A percentile compares a stretch with the other conserved stretches of the same genome.
These are phyloP conservation scores for Hamiltosporidium tvaerminnensis DNA, from an alignment of 371 early-diverging fungal species.

Conservation along the genomic window DNA sequence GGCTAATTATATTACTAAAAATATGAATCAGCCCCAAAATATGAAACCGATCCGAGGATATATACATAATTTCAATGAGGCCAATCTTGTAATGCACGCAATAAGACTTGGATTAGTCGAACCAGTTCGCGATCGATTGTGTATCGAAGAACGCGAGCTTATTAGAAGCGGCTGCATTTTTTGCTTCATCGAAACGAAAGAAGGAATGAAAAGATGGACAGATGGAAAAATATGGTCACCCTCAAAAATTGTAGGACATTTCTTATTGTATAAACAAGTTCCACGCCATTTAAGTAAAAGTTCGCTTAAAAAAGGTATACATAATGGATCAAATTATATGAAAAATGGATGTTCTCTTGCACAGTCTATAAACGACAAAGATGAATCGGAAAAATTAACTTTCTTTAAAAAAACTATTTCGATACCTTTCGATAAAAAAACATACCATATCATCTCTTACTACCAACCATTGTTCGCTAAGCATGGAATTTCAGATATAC, in stretches of 20 bases:
- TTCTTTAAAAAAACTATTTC: slow-evolving; percentile 48
- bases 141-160: slow-evolving; percentile 27
- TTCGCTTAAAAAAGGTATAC: slow-evolving; percentile 27
- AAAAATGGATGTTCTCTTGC: slow-evolving; percentile 3
- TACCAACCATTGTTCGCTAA: slow-evolving; percentile 37
- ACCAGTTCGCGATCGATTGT: slow-evolving; percentile 30
- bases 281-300: slow-evolving; percentile 37
- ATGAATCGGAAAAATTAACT: slow-evolving; percentile 17
- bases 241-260: slow-evolving; percentile 49
- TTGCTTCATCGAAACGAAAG: slow-evolving; percentile 46
- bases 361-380: slow-evolving; percentile 9
- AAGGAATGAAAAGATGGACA: slow-evolving; percentile 52
- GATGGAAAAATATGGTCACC: slow-evolving; percentile 54
- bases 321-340: slow-evolving; percentile 2
- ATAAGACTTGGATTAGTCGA: slow-evolving; percentile 30
- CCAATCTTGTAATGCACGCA: slow-evolving; percentile 36
- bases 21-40: no score
- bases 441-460: slow-evolving; percentile 48
- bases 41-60: slow-evolving; percentile 15
- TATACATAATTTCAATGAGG: slow-evolving; percentile 40
- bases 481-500: slow-evolving; percentile 1
- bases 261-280: slow-evolving; percentile 51
- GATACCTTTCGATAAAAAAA: slow-evolving; percentile 23
- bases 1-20: no score
- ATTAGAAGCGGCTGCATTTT: slow-evolving; percentile 47